Conservation (phyloP, 148 eudicot species). For the Heliosperma pusillum region DNA sequence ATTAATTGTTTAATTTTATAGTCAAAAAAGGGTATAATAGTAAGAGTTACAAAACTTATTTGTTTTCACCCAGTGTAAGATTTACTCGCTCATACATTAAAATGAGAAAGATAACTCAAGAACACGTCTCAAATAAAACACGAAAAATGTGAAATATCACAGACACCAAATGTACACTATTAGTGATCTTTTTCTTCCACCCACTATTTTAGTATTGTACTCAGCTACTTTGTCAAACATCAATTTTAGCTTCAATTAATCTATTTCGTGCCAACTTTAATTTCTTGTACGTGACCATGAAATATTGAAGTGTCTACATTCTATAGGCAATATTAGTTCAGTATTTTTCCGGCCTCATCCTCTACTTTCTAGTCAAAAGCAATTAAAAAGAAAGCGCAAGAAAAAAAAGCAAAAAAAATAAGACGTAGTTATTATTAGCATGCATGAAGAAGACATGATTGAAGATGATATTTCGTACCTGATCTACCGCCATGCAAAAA, state of each 20-base stretch:
- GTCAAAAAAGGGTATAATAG: too few species aligned
- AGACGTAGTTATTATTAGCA: constrained; percentile 13
- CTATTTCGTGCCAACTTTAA: neutral
- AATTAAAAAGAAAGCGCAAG: neutral
- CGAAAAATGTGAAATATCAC: too few species aligned
- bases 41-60: too few species aligned
- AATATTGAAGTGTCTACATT: neutral
- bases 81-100: too few species aligned
- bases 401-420: neutral
- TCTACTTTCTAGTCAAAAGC: constrained; percentile 27
- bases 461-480: neutral
- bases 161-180: too few species aligned
- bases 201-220: neutral
- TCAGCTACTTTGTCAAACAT: neutral
- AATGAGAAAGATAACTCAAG: too few species aligned
- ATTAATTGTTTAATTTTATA: too few species aligned
- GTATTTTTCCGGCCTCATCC: neutral
- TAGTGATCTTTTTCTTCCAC: neutral
- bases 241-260: neutral
- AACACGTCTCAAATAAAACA: too few species aligned
- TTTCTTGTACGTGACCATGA: constrained; percentile 2
- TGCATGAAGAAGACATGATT: constrained; percentile 13
- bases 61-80: too few species aligned
- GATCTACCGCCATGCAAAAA: neutral
- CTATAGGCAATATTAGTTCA: neutral